Conservation (phyloP, 371 early-diverging fungal species). For the Cladochytrium tenue region DNA sequence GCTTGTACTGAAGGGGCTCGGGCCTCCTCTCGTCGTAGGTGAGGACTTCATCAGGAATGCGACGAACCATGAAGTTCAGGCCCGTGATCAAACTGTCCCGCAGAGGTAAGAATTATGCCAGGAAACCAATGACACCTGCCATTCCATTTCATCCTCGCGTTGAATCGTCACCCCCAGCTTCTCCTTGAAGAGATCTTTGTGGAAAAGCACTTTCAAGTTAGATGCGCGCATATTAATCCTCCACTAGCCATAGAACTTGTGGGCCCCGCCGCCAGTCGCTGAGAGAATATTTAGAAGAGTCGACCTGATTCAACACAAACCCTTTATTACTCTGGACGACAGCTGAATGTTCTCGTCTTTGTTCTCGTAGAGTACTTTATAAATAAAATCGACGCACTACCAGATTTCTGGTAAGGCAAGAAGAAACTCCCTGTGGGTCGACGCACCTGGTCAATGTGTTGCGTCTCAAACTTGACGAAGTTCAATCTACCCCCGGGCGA, state of each 20-base stretch:
- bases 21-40: conserved; percentile 71
- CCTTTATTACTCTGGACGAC: conserved; percentile 30
- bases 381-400: conserved; percentile 81
- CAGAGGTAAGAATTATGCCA: too few species aligned
- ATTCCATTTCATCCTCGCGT: conserved; percentile 87
- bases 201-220: background rate
- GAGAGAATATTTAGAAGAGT: conserved; percentile 46
- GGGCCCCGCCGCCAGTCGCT: conserved; percentile 89
- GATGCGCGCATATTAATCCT: too few species aligned
- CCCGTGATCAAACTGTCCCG: conserved; percentile 67
- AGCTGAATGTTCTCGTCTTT: conserved; percentile 32
- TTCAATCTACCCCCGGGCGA: conserved; percentile 83
- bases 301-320: conserved; percentile 4
- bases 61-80: conserved; percentile 88
- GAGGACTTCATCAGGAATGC: conserved; percentile 95
- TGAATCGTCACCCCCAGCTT: conserved; percentile 71
- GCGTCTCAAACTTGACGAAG: conserved; percentile 92
- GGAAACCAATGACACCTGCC: too few species aligned
- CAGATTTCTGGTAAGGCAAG: background rate
- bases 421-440: background rate
- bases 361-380: conserved; percentile 63
- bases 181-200: conserved; percentile 56
- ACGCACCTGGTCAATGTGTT: conserved; percentile 67
- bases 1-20: conserved; percentile 82
- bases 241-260: conserved; percentile 58